Conservation (phyloP, 768 basidiomycete species). For the Tulasnella calospora region DNA sequence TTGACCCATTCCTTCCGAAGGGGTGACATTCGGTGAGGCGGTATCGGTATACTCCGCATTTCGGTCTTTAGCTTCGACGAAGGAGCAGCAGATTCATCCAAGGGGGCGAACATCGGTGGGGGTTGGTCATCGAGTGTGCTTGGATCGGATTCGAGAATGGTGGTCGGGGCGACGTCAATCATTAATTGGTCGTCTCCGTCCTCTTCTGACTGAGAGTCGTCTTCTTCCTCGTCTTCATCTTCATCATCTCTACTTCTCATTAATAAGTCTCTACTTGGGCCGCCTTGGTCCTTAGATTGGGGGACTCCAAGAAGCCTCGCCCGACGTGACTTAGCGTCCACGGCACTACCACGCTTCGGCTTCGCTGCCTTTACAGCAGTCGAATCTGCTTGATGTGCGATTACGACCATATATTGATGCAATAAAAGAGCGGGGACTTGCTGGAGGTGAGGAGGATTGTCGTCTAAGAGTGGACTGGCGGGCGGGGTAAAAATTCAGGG, state of each 20-base stretch:
- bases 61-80: conserved; percentile 66
- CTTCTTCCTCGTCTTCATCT: conserved; percentile 12
- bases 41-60: conserved; percentile 82
- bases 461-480: background rate
- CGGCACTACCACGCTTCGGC: background rate
- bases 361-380: background rate
- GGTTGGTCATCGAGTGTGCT: background rate
- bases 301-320: background rate
- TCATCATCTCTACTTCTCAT: background rate
- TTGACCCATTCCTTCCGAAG: conserved; percentile 95
- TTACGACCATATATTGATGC: background rate
- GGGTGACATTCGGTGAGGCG: conserved; percentile 96
- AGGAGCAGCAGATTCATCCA: conserved; percentile 35
- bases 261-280: conserved; percentile 6
- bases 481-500: background rate
- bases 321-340: background rate
- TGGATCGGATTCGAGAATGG: conserved; percentile 9
- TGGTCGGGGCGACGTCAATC: conserved; percentile 5
- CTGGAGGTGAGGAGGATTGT: background rate
- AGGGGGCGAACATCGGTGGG: conserved; percentile 57
- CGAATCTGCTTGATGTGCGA: background rate
- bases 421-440: background rate
- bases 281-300: background rate
- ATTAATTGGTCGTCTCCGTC: conserved; percentile 5
- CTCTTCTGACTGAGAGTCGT: conserved; percentile 7